phyloP scores from a whole-genome alignment of 208 protist genomes.

The Leishmania major region DNA sequence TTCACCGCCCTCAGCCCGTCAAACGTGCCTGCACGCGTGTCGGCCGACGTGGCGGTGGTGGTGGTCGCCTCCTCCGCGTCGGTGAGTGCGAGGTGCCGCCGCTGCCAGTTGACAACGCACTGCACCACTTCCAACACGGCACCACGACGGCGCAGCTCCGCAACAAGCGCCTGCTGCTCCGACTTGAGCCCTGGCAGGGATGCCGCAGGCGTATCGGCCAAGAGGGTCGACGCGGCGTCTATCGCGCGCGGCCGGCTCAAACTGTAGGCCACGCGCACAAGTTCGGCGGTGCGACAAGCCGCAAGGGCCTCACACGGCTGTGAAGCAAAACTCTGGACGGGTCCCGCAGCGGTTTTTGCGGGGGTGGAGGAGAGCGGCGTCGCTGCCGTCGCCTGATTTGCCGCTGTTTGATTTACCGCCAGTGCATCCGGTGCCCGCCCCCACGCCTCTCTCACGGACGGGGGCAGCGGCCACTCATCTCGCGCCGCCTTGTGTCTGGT shows the following conservation, averaged over 20 bases:
- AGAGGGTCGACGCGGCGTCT: not conserved
- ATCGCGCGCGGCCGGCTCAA: constrained; percentile 5
- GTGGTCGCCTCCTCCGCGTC: constrained; percentile 1
- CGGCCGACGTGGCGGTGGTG: not conserved
- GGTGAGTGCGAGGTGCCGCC: constrained; percentile 30
- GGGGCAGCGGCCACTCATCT: constrained; percentile 32
- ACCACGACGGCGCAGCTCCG: constrained; percentile 30
- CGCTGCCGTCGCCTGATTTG: not conserved
- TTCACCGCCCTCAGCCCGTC: constrained; percentile 46
- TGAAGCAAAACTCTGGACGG: not conserved
- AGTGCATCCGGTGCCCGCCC: not conserved
- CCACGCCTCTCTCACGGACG: constrained; percentile 11
- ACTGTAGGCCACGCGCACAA: constrained; percentile 26
- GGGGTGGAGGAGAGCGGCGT: not conserved
- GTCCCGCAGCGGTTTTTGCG: not conserved
- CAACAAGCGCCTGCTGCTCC: constrained; percentile 24
- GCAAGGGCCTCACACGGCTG: not conserved
- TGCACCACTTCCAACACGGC: constrained; percentile 42
- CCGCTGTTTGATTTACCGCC: not conserved
- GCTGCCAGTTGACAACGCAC: constrained; percentile 79
- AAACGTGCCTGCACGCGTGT: constrained; percentile 13
- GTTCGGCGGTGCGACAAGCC: constrained; percentile 11
- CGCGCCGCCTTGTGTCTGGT: constrained; percentile 21
- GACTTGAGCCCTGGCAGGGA: not conserved
- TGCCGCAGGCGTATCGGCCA: not conserved